These are phyloP conservation scores for Euphorbia pulcherrima DNA, from an alignment of 345 rosid species.

Conservation along the genomic window DNA sequence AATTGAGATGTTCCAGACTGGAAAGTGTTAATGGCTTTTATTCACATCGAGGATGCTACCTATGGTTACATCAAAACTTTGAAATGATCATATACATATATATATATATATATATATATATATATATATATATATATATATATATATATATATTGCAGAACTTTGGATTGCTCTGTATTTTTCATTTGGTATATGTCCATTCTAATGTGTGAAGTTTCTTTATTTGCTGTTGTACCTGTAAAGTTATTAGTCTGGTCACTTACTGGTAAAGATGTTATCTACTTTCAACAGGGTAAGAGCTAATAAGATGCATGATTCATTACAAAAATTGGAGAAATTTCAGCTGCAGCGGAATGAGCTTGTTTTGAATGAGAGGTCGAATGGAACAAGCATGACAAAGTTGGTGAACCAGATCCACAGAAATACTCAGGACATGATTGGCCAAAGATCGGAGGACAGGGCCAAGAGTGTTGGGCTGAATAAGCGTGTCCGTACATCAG, in stretches of 20 bases:
- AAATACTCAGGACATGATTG: conserved; percentile 48
- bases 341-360: conserved; percentile 63
- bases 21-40: neutral
- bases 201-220: neutral
- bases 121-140: conserved; percentile 12
- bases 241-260: neutral
- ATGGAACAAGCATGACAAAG: conserved; percentile 51
- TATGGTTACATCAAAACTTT: neutral
- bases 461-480: conserved; percentile 64
- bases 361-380: conserved; percentile 53
- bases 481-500: conserved; percentile 68
- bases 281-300: conserved; percentile 62
- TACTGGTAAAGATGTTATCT: conserved; percentile 20
- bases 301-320: conserved; percentile 56
- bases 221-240: neutral
- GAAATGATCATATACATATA: conserved; percentile 10
- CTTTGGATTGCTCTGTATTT: neutral
- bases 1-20: neutral
- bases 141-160: neutral
- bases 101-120: neutral
- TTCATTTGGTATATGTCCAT: neutral
- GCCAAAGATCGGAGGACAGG: conserved; percentile 69
- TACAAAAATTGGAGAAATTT: conserved; percentile 67
- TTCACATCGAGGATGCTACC: neutral
- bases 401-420: conserved; percentile 62